Percentiles rank a stretch among this genome's conserved stretches.
Evolutionary conservation across 2,329 filamentous ascomycete genomes (phyloP).

Genomic region (Fusarium sp.): DNA sequence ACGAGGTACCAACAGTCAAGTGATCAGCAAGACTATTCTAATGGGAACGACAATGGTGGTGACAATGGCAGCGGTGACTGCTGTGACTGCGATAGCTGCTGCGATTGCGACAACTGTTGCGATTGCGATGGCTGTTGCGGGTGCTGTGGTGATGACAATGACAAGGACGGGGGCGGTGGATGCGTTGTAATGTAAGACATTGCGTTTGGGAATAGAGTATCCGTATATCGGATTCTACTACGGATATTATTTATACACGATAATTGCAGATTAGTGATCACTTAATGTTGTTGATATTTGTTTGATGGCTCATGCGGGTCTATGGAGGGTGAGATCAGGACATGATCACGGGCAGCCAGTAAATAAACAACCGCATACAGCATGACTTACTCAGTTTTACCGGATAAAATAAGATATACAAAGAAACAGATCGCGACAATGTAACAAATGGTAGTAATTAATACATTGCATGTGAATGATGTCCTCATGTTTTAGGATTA

Average conservation of each 20-base stretch:
- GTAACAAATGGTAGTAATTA: no score
- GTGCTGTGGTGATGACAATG: background rate
- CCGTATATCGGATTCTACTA: no score
- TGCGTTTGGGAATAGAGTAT: fast-evolving
- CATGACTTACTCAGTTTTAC: background rate
- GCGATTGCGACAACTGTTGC: background rate
- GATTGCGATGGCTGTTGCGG: background rate
- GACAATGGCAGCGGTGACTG: background rate
- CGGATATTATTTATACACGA: no score
- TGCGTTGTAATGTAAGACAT: conserved; percentile 25
- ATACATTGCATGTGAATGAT: no score
- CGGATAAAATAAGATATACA: no score
- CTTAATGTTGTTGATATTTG: background rate
- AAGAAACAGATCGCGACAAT: no score
- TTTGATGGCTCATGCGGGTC: background rate
- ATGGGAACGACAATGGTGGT: background rate
- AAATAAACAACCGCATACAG: background rate
- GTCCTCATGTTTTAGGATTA: no score
- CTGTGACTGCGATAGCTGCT: background rate
- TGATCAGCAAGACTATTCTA: background rate
- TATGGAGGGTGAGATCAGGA: no score
- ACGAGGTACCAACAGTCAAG: background rate
- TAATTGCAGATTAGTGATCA: background rate
- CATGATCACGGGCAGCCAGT: background rate
- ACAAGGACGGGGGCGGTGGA: background rate